Conservation (phyloP, 208 protist species). For the Lotmaria passim region DNA sequence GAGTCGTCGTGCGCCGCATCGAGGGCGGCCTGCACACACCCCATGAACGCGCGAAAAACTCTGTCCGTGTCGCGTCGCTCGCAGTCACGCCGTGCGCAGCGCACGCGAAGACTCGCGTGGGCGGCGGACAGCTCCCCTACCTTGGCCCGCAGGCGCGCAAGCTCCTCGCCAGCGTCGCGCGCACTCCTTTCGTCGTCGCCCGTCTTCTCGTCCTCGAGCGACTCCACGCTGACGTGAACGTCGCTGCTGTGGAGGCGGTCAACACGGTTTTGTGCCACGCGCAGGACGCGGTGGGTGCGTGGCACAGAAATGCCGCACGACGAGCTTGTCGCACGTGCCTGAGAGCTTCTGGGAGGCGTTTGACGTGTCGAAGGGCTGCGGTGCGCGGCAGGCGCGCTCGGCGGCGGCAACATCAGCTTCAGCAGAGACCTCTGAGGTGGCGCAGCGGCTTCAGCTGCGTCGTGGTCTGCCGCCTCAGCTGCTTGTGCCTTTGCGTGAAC, state of each 20-base stretch:
- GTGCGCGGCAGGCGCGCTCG: not conserved
- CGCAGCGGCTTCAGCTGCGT: too few species aligned
- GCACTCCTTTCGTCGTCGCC: not conserved
- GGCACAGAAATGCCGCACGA: not conserved
- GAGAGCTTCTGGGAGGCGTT: not conserved
- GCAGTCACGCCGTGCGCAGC: constrained; percentile 17
- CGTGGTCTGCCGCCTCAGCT: too few species aligned
- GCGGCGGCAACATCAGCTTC: not conserved
- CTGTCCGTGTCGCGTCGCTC: not conserved
- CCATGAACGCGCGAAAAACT: constrained; percentile 14
- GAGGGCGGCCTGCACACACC: constrained; percentile 12
- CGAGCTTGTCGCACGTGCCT: not conserved
- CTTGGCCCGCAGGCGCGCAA: constrained; percentile 25
- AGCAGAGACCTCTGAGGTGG: not conserved
- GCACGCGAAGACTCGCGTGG: constrained; percentile 8
- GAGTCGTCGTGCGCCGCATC: not conserved
- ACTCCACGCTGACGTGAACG: constrained; percentile 1
- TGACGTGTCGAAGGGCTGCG: not conserved
- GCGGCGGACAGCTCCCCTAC: constrained; percentile 24
- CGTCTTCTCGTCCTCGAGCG: not conserved
- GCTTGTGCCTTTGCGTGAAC: too few species aligned
- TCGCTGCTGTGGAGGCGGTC: not conserved
- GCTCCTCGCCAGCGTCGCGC: constrained; percentile 25
- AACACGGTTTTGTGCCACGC: not conserved
- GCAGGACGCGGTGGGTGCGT: not conserved